A percentile compares a stretch with the other conserved stretches of the same genome.
Evolutionary conservation across 73 alveolate genomes (phyloP).

Genomic region (Breviolum minutum): DNA sequence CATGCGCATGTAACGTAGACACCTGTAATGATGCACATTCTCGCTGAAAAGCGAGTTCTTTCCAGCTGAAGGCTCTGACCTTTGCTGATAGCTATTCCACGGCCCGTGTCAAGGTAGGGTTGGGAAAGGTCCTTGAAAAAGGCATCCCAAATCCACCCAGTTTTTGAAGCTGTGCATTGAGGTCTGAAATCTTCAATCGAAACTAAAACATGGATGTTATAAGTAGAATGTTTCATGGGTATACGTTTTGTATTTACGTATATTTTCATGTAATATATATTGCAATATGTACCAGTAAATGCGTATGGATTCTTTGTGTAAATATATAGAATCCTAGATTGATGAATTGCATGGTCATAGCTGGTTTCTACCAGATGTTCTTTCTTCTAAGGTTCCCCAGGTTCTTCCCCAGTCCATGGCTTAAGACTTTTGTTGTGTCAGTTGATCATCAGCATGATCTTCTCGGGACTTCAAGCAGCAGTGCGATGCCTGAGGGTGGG

Average conservation of each 20-base stretch:
- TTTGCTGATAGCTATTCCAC: not conserved
- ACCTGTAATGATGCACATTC: not conserved
- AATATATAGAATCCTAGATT: not conserved
- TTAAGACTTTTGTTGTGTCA: not conserved
- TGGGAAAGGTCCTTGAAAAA: not conserved
- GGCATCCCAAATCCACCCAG: no score
- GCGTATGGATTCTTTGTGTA: not conserved
- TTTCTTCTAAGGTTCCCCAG: not conserved
- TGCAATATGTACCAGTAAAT: no score
- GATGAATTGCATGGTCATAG: no score
- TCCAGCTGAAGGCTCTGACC: not conserved
- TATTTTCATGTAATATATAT: not conserved
- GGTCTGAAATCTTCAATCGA: no score
- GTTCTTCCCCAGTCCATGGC: not conserved
- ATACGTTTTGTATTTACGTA: no score
- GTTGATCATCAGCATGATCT: slow-evolving; percentile 79
- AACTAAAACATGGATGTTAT: no score
- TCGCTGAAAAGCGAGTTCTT: not conserved
- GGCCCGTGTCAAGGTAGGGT: not conserved
- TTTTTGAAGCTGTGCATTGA: no score
- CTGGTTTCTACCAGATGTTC: not conserved
- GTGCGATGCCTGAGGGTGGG: slow-evolving; percentile 38
- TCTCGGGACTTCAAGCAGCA: slow-evolving; percentile 65
- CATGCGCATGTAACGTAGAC: not conserved
- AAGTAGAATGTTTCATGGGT: no score